These are phyloP conservation scores for Cryptosporidium tyzzeri DNA, from an alignment of 169 alveolate species.

Conservation along the genomic window DNA sequence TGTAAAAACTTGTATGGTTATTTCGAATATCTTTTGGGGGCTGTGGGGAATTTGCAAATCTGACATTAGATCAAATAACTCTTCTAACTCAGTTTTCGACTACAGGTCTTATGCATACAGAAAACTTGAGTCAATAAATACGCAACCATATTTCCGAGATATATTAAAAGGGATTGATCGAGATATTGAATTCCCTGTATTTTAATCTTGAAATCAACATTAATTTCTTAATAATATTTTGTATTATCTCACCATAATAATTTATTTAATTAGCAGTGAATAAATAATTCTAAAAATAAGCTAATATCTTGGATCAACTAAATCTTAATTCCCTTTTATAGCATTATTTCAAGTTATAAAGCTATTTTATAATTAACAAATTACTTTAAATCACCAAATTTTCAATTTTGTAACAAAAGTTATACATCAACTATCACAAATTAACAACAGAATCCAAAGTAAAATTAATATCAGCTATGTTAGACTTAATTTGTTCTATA, in stretches of 20 bases:
- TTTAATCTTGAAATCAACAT: not conserved
- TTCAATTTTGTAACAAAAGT: not conserved
- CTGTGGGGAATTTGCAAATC: conserved; percentile 73
- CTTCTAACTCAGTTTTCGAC: conserved; percentile 13
- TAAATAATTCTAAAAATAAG: not conserved
- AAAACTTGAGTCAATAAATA: conserved; percentile 38
- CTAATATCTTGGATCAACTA: not conserved
- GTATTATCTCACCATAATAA: not conserved
- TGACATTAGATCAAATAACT: not conserved
- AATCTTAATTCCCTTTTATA: not conserved
- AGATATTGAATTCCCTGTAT: conserved; percentile 27
- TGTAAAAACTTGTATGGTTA: conserved; percentile 37
- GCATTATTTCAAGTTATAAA: not conserved
- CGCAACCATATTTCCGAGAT: conserved; percentile 14
- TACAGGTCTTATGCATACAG: conserved; percentile 43
- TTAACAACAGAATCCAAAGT: no score
- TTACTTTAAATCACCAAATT: not conserved
- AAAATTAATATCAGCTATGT: no score
- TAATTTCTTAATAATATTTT: not conserved
- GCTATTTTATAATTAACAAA: not conserved
- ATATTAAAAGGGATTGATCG: conserved; percentile 17
- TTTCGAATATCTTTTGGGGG: conserved; percentile 72
- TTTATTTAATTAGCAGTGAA: not conserved
- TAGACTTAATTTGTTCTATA: no score
- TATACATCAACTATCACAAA: not conserved